phyloP scores from a whole-genome alignment of 164 flowering plant species.

The Nymphaea colorata region DNA sequence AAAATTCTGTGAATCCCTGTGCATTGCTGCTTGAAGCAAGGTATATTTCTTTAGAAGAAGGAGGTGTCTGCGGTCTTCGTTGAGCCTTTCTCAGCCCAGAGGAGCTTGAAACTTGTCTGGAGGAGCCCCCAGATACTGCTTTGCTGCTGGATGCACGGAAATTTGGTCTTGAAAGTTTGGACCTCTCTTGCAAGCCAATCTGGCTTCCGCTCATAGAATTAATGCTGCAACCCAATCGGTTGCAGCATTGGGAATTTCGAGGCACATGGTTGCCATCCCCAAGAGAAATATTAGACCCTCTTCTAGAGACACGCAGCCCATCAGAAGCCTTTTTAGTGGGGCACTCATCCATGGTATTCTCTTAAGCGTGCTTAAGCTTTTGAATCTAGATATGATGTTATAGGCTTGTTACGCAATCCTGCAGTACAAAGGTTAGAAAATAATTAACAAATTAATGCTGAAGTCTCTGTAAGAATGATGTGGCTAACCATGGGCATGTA shows the following conservation, averaged over 20 bases:
- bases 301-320: conserved; percentile 27
- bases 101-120: conserved; percentile 24
- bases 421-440: conserved; percentile 1
- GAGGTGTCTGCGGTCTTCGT: conserved; percentile 15
- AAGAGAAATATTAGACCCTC: conserved; percentile 24
- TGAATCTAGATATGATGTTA: background rate
- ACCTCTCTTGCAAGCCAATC: conserved; percentile 24
- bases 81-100: conserved; percentile 18
- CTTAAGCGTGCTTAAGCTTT: background rate
- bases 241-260: conserved; percentile 40
- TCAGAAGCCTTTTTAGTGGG: conserved; percentile 32
- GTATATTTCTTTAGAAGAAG: conserved; percentile 29
- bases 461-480: too few species aligned
- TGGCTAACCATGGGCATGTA: too few species aligned
- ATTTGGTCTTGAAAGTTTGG: conserved; percentile 26
- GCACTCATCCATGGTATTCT: conserved; percentile 40
- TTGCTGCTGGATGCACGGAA: conserved; percentile 38
- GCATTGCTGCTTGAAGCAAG: conserved; percentile 32
- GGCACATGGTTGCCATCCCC: conserved; percentile 32
- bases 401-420: conserved; percentile 6
- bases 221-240: conserved; percentile 57
- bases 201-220: conserved; percentile 25
- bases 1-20: conserved; percentile 23
- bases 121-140: conserved; percentile 45
- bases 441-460: too few species aligned